Evolutionary conservation across 2,329 filamentous ascomycete species (phyloP), one percentile per base, ranked within the genome.

Genomic region (Alternaria rosae): DNA sequence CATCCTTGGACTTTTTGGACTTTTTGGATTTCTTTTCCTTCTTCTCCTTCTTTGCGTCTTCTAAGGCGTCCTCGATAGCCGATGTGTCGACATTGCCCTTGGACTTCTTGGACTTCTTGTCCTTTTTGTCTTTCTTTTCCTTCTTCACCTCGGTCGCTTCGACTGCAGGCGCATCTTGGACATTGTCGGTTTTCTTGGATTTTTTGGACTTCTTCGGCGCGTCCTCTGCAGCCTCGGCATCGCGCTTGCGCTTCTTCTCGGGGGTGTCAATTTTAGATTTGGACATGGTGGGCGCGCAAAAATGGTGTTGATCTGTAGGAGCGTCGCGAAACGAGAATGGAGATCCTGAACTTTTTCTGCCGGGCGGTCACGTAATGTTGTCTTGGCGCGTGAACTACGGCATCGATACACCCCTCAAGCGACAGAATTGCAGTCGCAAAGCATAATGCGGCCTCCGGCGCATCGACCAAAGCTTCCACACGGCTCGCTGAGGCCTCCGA

Each of bases 171-270:
- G 64, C 69, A 57, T 70, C 65, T 26, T 54, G 51, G 28, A 59
- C 43, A 28, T 70, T 64, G 9, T 67, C 68, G 20, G 62, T 42
- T 59, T 70, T 72, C 59, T 74, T 76, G 20, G 70, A 70, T 54
- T 77, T 78, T 57, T 77, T 77, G 3, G 68, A 70, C 59, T 76
- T 77, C 47, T 78, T 76, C 0, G 67, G 60, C 21, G 65, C 69
- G 11, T 69, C 67, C n/a, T 71, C 70, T 38, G 56, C 66, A 25
- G 63, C 68, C 28, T 77, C 72, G 5, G 67, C 69, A 47, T 75
- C 70, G 60, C 75, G 69, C 71, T 79, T 78, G 63, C 76, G 75
- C 68, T 76, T 77, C 63, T 75, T 75, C 60, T 77, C 70, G 7
- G 41, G 50, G 47, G 64, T 69, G 30, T 75, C 71, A 50, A 73